Percentiles rank a stretch among this genome's conserved stretches.
Evolutionary conservation across 1,139 yeast species (phyloP).

Genomic region (Suhomyces chickasaworum): DNA sequence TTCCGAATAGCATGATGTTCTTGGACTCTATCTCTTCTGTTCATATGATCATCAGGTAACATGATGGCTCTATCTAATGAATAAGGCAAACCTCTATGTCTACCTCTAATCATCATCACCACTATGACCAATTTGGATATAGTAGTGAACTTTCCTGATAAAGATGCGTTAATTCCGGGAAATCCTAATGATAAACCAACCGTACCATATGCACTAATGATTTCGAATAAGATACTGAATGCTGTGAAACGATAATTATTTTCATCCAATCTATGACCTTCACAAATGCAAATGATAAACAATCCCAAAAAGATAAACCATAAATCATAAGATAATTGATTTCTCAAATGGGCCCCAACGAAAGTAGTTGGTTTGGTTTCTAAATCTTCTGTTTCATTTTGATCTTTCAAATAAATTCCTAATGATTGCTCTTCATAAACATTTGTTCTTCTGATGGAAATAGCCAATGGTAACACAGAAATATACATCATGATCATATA

Average conservation of each 20-base stretch:
- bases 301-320: conserved; percentile 92
- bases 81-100: conserved; percentile 96
- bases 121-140: conserved; percentile 82
- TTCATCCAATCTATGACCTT: conserved; percentile 60
- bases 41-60: conserved; percentile 73
- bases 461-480: conserved; percentile 93
- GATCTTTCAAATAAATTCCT: conserved; percentile 69
- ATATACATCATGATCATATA: conserved; percentile 98
- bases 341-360: conserved; percentile 84
- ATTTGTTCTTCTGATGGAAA: conserved; percentile 92
- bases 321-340: conserved; percentile 89
- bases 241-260: conserved; percentile 57
- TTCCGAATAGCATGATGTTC: conserved; percentile 54
- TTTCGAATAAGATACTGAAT: conserved; percentile 79
- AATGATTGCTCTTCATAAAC: conserved; percentile 96
- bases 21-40: conserved; percentile 66
- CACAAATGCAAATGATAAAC: conserved; percentile 84
- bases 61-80: conserved; percentile 92
- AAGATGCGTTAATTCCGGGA: conserved; percentile 64
- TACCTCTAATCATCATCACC: conserved; percentile 90
- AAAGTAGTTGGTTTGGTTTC: conserved; percentile 55
- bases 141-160: conserved; percentile 69
- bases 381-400: conserved; percentile 31
- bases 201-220: conserved; percentile 93
- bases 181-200: conserved; percentile 91